A percentile compares a stretch with the other conserved stretches of the same genome.
Evolutionary conservation across 306 rosid genomes (phyloP).

Genomic region (Rosa rugosa): DNA sequence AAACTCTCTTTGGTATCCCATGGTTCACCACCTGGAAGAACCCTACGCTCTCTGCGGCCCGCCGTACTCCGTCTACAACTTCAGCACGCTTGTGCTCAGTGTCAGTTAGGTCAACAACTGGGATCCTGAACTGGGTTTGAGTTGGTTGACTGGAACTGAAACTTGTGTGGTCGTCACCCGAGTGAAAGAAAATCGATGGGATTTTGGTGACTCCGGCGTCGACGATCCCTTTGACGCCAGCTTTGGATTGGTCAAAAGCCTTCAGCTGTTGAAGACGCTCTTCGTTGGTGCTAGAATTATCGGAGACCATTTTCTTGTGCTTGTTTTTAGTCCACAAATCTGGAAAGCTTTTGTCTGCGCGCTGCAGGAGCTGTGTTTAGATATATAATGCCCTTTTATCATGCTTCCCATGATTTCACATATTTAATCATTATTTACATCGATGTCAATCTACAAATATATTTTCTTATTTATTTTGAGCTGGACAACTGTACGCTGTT

Average conservation of each 20-base stretch:
- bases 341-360: too few relatives aligned
- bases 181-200: not conserved
- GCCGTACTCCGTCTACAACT: conserved; percentile 18
- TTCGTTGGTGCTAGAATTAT: not conserved
- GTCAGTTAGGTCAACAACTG: conserved; percentile 26
- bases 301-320: not conserved
- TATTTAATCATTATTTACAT: too few relatives aligned
- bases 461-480: too few relatives aligned
- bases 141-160: not conserved
- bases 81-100: not conserved
- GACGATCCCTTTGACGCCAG: too few relatives aligned
- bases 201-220: not conserved
- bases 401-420: too few relatives aligned
- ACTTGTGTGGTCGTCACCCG: not conserved
- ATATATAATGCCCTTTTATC: too few relatives aligned
- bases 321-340: not conserved
- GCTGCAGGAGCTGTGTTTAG: too few relatives aligned
- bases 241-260: too few relatives aligned
- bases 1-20: conserved; percentile 26
- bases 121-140: conserved; percentile 14
- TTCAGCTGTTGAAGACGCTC: not conserved
- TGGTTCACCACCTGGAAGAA: conserved; percentile 55
- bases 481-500: too few relatives aligned
- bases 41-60: conserved; percentile 32
- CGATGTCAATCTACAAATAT: too few relatives aligned